Evolutionary conservation across 345 rosid species (phyloP).

Genomic region (Citrus mangshanensis): DNA sequence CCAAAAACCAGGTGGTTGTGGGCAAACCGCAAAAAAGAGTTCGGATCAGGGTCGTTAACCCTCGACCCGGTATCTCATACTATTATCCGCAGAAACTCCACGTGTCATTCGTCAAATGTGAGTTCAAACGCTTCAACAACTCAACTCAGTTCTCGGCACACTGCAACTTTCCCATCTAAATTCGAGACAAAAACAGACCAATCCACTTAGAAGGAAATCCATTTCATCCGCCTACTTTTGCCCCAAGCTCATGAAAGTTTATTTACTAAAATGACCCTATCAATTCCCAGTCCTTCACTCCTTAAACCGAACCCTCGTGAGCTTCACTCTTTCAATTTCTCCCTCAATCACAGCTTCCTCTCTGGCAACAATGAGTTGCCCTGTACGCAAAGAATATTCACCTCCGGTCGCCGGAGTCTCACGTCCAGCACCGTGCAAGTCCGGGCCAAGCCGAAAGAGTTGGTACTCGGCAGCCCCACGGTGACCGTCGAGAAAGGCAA

Average conservation of each 20-base stretch:
- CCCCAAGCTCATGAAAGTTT: constrained; percentile 25
- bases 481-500: constrained; percentile 83
- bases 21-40: background rate
- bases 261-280: constrained; percentile 31
- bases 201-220: constrained; percentile 4
- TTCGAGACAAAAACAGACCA: background rate
- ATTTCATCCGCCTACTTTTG: background rate
- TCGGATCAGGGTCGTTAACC: constrained; percentile 1
- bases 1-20: constrained; percentile 22
- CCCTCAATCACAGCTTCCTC: constrained; percentile 25
- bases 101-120: constrained; percentile 34
- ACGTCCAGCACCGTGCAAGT: constrained; percentile 23
- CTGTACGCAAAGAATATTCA: constrained; percentile 28
- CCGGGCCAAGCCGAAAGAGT: constrained; percentile 55
- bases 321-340: constrained; percentile 31
- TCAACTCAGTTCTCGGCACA: constrained; percentile 6
- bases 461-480: constrained; percentile 73
- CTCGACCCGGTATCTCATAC: constrained; percentile 5
- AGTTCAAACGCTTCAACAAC: background rate
- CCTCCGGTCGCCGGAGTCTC: constrained; percentile 27
- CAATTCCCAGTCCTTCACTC: constrained; percentile 23
- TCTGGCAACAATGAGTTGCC: constrained; percentile 25
- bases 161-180: constrained; percentile 18
- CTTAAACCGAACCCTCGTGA: constrained; percentile 33
- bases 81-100: constrained; percentile 51